Percentiles rank a stretch among this genome's conserved stretches.
Evolutionary conservation across 2,329 filamentous ascomycete genomes (phyloP).

Genomic region (Thielaviopsis musarum): DNA sequence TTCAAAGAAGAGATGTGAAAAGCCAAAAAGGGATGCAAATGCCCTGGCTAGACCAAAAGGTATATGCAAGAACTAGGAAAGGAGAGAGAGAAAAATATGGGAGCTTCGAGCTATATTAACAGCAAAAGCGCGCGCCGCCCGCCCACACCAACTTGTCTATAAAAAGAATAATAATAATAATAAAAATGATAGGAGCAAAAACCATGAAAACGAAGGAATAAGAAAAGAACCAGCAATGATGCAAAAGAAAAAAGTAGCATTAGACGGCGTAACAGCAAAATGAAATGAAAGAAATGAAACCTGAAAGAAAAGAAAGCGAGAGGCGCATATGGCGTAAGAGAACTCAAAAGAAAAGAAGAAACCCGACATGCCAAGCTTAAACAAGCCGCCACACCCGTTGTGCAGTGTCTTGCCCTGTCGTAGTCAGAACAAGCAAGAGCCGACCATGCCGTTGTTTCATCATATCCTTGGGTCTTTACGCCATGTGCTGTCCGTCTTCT

Average conservation of each 20-base stretch:
- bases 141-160: neutral
- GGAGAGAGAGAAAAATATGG: neutral
- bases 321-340: neutral
- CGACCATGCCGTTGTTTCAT: neutral
- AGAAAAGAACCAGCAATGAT: neutral
- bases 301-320: neutral
- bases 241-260: neutral
- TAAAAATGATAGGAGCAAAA: neutral
- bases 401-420: neutral
- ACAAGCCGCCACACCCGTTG: neutral
- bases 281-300: neutral
- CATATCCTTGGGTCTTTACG: slow-evolving; percentile 15
- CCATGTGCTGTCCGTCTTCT: slow-evolving; percentile 51
- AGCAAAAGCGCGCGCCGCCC: neutral
- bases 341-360: neutral
- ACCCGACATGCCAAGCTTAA: neutral
- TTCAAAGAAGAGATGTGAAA: neutral
- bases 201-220: slow-evolving; percentile 2
- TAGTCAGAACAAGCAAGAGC: neutral
- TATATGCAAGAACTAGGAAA: neutral
- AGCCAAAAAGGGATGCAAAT: neutral
- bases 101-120: neutral
- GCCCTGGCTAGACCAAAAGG: neutral
- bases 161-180: neutral
- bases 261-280: neutral